Evolutionary conservation across 257 asterid species (phyloP), one percentile per base, ranked within the genome.

Genomic region (Datura wrightii): DNA sequence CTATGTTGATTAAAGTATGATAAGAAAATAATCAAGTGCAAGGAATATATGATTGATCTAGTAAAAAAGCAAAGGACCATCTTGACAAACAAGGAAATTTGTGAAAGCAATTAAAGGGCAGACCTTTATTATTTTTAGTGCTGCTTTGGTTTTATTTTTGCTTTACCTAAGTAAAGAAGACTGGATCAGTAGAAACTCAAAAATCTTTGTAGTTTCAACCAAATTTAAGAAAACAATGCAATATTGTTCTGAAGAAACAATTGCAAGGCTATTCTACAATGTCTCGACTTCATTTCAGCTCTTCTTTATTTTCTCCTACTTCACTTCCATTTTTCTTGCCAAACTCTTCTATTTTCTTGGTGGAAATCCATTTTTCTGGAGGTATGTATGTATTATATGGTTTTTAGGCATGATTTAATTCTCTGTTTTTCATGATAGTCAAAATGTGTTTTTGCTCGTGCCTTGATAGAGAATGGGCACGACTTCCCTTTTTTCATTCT

Each of bases 271-370:
- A 88, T 95, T 95, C 94, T 93, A 93, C 87, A 89, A 91, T 90
- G 87, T 90, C 86, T 95, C 99, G 0, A 84, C 88, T 86, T 90
- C 94, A 76, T 91, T 92, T 86, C 90, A 89, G 44, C 97, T 95
- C 52, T 90, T 95, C 87, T 82, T 90, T 88, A 69, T 94, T 89
- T 92, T 94, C 92, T 91, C 93, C 88, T 93, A 95, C 76, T 67
- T 93, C 93, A 89, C 94, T 81, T 94, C 97, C 90, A 90, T 94
- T 83, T 89, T 92, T 16, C 96, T 95, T 70, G 87, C 92, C 79
- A 91, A 89, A 79, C 59, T 93, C 82, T 92, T 95, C 92, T 82
- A 83, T 84, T 91, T 93, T 87, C 88, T 94, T 69, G 99, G 98
- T 53, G 99, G 93, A 86, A 91, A 91, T 82, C 94, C 93, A 6